Evolutionary conservation across 805 yeast genomes (phyloP).

Genomic region (Cyberlindnera maritima): DNA sequence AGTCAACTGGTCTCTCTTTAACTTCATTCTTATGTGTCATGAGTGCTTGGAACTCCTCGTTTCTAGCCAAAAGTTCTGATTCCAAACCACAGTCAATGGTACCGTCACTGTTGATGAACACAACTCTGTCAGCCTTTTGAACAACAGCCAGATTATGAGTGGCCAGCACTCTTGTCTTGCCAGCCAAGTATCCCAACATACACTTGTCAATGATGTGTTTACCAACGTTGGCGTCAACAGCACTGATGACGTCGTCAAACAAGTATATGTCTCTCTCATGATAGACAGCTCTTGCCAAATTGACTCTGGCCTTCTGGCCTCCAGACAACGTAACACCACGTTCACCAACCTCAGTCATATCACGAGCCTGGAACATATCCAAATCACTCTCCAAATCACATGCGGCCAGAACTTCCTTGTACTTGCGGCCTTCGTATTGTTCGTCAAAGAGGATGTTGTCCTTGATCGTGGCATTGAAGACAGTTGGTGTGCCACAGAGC

Average conservation of each 20-base stretch:
- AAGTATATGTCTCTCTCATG: conserved; percentile 35
- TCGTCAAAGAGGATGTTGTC: conserved; percentile 88
- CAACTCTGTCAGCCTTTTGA: conserved; percentile 60
- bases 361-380: conserved; percentile 76
- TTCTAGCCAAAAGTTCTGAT: conserved; percentile 45
- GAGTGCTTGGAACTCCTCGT: conserved; percentile 45
- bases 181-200: conserved; percentile 49
- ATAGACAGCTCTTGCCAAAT: conserved; percentile 91
- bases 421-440: conserved; percentile 70
- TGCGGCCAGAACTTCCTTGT: conserved; percentile 70
- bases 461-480: conserved; percentile 84
- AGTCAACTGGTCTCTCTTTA: not conserved
- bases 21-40: conserved; percentile 36
- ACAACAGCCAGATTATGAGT: conserved; percentile 78
- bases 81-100: conserved; percentile 62
- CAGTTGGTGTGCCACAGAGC: conserved; percentile 70
- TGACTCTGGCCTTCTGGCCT: conserved; percentile 92
- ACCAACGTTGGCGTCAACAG: conserved; percentile 75
- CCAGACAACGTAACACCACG: conserved; percentile 93
- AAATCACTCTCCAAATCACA: conserved; percentile 81
- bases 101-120: conserved; percentile 60
- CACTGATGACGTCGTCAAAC: conserved; percentile 52
- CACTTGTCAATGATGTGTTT: conserved; percentile 67
- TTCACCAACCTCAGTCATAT: conserved; percentile 88
- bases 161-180: conserved; percentile 68